Conservation (phyloP, 1,139 yeast genomes). For the Debaryomyces coudertii region DNA sequence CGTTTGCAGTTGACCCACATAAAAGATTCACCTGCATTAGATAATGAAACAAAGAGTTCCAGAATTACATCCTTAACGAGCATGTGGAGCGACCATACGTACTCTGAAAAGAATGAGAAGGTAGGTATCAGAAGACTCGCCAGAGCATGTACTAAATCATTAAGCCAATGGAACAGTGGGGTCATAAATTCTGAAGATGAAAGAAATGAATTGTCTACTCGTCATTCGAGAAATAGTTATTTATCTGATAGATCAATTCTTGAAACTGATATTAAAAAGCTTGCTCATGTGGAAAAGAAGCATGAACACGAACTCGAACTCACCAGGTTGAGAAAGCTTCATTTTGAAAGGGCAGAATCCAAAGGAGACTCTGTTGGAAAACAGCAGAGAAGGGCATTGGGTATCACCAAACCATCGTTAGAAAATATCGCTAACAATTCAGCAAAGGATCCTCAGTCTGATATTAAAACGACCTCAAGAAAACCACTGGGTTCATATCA, state of each 20-base stretch:
- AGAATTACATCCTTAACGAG: slow-evolving; percentile 24
- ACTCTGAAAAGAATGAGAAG: slow-evolving; percentile 15
- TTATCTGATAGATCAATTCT: slow-evolving; percentile 12
- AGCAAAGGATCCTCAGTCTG: neutral
- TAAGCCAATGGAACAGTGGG: slow-evolving; percentile 19
- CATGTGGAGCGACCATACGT: slow-evolving; percentile 12
- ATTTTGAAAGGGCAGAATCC: slow-evolving; percentile 3
- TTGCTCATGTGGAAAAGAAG: slow-evolving; percentile 11
- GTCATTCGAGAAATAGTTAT: slow-evolving; percentile 15
- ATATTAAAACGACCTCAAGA: neutral
- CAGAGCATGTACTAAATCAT: slow-evolving; percentile 22
- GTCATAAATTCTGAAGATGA: slow-evolving; percentile 6
- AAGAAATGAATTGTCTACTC: neutral
- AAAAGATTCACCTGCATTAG: slow-evolving; percentile 6
- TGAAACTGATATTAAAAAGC: slow-evolving; percentile 10
- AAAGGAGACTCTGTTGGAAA: slow-evolving; percentile 1
- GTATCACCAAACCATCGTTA: slow-evolving; percentile 17
- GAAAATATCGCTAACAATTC: slow-evolving; percentile 18
- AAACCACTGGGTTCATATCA: slow-evolving; percentile 3
- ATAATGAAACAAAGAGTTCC: slow-evolving; percentile 14
- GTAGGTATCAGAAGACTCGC: slow-evolving; percentile 24
- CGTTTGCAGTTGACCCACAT: neutral
- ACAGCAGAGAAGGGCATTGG: slow-evolving; percentile 10
- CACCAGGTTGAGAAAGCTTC: slow-evolving; percentile 8
- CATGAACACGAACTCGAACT: slow-evolving; percentile 14